Base-by-base conservation (phyloP, 495 filamentous ascomycete species). In the Collariella sp. region DNA sequence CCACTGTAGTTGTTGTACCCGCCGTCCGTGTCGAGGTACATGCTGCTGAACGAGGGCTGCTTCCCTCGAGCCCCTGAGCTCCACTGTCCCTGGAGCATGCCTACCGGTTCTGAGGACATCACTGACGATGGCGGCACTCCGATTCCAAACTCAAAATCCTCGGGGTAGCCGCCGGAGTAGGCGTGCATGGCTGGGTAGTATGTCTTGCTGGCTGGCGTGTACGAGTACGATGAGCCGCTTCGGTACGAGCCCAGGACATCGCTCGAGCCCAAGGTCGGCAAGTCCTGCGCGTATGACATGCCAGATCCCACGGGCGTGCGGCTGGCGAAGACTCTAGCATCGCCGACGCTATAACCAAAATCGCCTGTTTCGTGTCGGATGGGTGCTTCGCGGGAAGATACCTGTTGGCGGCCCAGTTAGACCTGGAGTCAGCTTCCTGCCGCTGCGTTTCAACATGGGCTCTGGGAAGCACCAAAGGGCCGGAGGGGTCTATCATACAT, bases 321-420 rank as follows among this genome's bases (percentile, higher is more conserved):
- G 44, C 65, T 56, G 43, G 68, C 72, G 50, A 67, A 71, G 3
- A 58, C 46, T 24, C 73, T 67, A 5, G 73, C 70, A 24, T 70
- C 68, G 11, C 62, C 62, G 41, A 76, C 61, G 33, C 66, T 71
- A 41, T 73, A 75, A 15, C 56, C 59, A 29, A 72, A 76, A 3
- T 71, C 64, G 16, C 48, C 55, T 13, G 56, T 43, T 3, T 74
- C 69, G 43, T 56, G 60, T 41, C 71, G 73, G 16, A 78, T 43
- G 1, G 61, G 73, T 5, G 73, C 69, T 58, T 78, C 76, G 26
- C 62, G 64, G 2, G 76, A 78, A 18, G 68, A 67, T 12, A 79
- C 76, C 76, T 79, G 59, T 41, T 40, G n/a, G 52, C 22, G 40
- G 35, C 62, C 42, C 68, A 53, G 44, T 56, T 47, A 59, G 42